Evolutionary conservation across 148 eudicot genomes (phyloP).

Genomic region (Nepenthes mirabilis): DNA sequence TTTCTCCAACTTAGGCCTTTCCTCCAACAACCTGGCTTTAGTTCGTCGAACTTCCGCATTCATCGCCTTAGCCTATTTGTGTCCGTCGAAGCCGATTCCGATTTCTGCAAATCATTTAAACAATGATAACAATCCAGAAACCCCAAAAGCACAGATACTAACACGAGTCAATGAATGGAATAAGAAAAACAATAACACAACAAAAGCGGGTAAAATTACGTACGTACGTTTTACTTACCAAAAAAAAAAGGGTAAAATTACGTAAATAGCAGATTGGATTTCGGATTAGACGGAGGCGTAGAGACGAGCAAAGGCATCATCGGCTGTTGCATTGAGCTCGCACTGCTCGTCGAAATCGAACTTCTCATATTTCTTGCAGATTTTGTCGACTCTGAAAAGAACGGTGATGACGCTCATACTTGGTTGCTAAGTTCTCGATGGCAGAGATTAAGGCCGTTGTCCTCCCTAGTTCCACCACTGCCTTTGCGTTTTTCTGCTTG

Average conservation of each 20-base stretch:
- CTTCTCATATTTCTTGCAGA: slow-evolving; percentile 88
- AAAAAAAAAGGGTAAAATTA: too few species aligned
- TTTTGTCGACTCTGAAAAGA: slow-evolving; percentile 63
- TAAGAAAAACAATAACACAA: slow-evolving; percentile 17
- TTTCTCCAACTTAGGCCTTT: slow-evolving; percentile 20
- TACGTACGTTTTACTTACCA: too few species aligned
- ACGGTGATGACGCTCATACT: slow-evolving; percentile 55
- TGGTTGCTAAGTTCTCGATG: too few species aligned
- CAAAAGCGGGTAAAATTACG: background rate
- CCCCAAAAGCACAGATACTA: background rate
- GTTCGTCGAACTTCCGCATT: slow-evolving; percentile 84
- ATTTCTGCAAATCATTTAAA: slow-evolving; percentile 35
- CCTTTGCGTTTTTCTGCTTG: too few species aligned
- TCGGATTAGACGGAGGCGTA: slow-evolving; percentile 67
- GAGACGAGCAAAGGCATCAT: slow-evolving; percentile 72
- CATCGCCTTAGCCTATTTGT: slow-evolving; percentile 60
- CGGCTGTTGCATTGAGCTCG: slow-evolving; percentile 50
- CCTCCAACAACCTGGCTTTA: slow-evolving; percentile 69
- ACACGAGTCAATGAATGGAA: background rate
- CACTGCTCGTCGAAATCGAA: slow-evolving; percentile 68
- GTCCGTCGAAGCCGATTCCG: slow-evolving; percentile 60
- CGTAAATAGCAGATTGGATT: slow-evolving; percentile 36
- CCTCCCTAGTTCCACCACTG: too few species aligned
- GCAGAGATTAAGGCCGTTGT: too few species aligned
- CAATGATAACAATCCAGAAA: background rate